Conservation (phyloP, 2,329 filamentous ascomycete species). For the Neofusicoccum sp. region DNA sequence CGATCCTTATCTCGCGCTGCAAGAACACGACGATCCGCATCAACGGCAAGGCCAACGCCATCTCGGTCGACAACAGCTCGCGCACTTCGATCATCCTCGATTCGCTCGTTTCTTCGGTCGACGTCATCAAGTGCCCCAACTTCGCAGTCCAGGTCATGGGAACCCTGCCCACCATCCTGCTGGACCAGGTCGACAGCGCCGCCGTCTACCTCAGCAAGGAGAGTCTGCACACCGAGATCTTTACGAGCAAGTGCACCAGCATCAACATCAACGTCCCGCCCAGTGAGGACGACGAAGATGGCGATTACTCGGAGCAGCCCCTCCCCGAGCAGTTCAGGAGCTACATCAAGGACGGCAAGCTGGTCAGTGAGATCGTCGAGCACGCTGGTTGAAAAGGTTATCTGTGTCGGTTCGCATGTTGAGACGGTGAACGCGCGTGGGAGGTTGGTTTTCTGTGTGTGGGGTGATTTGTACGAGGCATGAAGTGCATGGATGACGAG, state of each 20-base stretch:
- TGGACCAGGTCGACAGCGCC: constrained; percentile 92
- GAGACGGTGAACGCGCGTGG: not conserved
- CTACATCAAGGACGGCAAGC: constrained; percentile 73
- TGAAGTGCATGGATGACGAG: constrained; percentile 1
- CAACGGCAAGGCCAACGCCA: constrained; percentile 93
- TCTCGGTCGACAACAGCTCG: constrained; percentile 88
- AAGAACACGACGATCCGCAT: constrained; percentile 88
- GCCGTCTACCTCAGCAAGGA: constrained; percentile 84
- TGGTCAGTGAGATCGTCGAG: constrained; percentile 93
- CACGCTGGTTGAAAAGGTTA: constrained; percentile 68
- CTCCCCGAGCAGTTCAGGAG: constrained; percentile 88
- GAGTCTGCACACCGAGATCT: constrained; percentile 77
- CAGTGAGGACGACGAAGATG: constrained; percentile 64
- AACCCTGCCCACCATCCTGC: constrained; percentile 79
- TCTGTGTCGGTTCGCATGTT: too few relatives aligned
- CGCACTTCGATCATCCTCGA: constrained; percentile 86
- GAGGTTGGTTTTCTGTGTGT: not conserved
- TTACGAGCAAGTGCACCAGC: constrained; percentile 83
- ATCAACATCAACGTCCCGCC: constrained; percentile 86
- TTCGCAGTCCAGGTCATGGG: constrained; percentile 94
- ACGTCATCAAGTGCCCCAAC: constrained; percentile 93
- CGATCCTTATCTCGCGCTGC: constrained; percentile 89
- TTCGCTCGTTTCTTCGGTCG: constrained; percentile 84
- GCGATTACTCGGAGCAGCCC: constrained; percentile 84
- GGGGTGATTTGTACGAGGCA: constrained; percentile 3